Evolutionary conservation across 73 alveolate genomes (phyloP).

Genomic region (Paramecium biaurelia): DNA sequence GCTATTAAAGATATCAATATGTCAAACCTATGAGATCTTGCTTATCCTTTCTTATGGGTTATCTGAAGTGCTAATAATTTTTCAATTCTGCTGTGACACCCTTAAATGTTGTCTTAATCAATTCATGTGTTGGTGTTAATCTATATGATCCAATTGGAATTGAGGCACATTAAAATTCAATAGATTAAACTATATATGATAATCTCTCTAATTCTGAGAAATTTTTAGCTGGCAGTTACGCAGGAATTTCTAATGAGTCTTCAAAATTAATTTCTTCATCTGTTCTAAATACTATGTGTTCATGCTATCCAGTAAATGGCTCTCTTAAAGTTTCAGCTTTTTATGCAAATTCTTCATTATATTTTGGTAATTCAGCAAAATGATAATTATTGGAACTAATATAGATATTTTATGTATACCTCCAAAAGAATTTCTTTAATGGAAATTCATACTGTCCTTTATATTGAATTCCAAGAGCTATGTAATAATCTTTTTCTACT

Average conservation of each 20-base stretch:
- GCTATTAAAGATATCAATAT: not conserved
- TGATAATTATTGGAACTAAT: constrained; percentile 76
- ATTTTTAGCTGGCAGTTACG: constrained; percentile 85
- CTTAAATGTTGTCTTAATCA: constrained; percentile 76
- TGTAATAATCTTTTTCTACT: constrained; percentile 81
- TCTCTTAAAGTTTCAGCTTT: constrained; percentile 70
- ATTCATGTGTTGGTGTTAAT: constrained; percentile 87
- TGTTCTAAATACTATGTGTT: constrained; percentile 72
- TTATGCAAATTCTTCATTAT: constrained; percentile 75
- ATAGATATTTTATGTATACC: constrained; percentile 57
- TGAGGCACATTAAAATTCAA: constrained; percentile 86
- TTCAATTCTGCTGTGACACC: constrained; percentile 69
- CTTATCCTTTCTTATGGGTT: constrained; percentile 69
- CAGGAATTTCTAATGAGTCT: constrained; percentile 60
- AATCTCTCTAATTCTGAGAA: constrained; percentile 91
- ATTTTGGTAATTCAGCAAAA: constrained; percentile 84
- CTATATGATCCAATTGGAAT: constrained; percentile 94
- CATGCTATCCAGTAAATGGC: constrained; percentile 83
- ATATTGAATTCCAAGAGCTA: constrained; percentile 81
- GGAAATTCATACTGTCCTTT: constrained; percentile 90
- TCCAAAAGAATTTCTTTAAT: constrained; percentile 82
- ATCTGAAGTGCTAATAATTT: constrained; percentile 86
- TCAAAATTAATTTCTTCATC: constrained; percentile 67
- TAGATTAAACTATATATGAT: constrained; percentile 79
- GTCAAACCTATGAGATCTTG: constrained; percentile 64